A percentile compares a stretch with the other conserved stretches of the same genome.
These are phyloP conservation scores for Ustilago shanxiensis DNA, from an alignment of 1,284 basidiomycete genomes.

Conservation along the genomic window DNA sequence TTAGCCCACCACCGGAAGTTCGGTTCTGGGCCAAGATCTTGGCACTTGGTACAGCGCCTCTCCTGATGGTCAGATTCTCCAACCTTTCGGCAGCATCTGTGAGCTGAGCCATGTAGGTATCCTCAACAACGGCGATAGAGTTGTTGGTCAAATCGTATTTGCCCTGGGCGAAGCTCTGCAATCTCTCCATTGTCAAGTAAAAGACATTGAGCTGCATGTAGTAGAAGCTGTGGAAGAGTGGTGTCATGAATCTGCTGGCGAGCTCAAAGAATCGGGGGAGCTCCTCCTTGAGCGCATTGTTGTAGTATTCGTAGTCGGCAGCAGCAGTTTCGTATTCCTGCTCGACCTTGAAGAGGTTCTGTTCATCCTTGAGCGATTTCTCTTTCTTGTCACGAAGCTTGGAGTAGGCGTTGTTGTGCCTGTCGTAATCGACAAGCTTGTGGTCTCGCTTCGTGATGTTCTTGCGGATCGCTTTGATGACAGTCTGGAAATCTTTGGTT, in stretches of 20 bases:
- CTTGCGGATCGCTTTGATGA: conserved; percentile 92
- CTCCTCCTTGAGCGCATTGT: conserved; percentile 89
- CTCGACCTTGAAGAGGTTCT: conserved; percentile 79
- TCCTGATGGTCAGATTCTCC: conserved; percentile 62
- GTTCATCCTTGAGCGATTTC: conserved; percentile 70
- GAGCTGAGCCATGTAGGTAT: conserved; percentile 82
- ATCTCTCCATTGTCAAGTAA: conserved; percentile 91
- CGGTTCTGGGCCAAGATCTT: conserved; percentile 50
- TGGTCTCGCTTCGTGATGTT: conserved; percentile 96
- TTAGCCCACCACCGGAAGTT: conserved; percentile 17
- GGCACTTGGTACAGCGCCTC: conserved; percentile 55
- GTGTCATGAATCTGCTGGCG: conserved; percentile 90
- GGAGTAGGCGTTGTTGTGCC: conserved; percentile 92
- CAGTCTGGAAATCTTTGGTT: conserved; percentile 85
- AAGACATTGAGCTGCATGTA: conserved; percentile 98
- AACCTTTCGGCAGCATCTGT: conserved; percentile 80
- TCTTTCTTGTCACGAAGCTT: conserved; percentile 95
- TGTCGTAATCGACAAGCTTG: conserved; percentile 96
- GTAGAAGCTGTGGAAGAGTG: conserved; percentile 97
- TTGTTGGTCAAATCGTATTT: conserved; percentile 82
- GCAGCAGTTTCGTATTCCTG: conserved; percentile 97
- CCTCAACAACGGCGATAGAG: conserved; percentile 76
- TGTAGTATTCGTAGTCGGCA: conserved; percentile 97
- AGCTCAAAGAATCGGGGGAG: conserved; percentile 90
- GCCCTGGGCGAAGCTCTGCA: conserved; percentile 83